Conservation (phyloP, 2,329 filamentous ascomycete genomes). For the Orbilia oligospora region DNA sequence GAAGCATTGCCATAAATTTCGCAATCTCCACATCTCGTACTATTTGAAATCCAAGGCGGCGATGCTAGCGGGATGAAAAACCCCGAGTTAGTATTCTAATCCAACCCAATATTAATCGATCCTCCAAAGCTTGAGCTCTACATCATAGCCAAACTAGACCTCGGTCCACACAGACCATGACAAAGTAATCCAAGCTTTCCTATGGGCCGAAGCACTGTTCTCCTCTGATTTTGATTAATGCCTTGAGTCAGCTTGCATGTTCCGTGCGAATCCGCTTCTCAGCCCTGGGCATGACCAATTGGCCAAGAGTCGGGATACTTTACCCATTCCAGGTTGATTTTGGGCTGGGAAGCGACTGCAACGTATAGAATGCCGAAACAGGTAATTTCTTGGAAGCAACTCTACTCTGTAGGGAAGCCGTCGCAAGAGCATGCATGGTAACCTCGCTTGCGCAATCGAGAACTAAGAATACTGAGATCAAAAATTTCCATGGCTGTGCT, state of each 20-base stretch:
- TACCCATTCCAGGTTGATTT: neutral
- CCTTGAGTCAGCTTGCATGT: conserved; percentile 4
- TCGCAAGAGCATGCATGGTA: neutral
- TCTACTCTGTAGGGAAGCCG: neutral
- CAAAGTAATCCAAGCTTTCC: neutral
- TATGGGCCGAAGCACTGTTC: neutral
- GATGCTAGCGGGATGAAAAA: neutral
- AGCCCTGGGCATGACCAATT: neutral
- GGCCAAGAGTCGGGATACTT: conserved; percentile 7
- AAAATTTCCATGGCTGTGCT: neutral
- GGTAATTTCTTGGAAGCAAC: conserved; percentile 16
- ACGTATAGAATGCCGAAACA: conserved; percentile 4
- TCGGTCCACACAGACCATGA: neutral
- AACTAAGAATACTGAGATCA: neutral
- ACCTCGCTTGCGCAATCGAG: neutral
- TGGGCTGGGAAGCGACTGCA: neutral
- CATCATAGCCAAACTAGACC: neutral
- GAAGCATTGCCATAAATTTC: neutral
- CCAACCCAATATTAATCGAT: conserved; percentile 1
- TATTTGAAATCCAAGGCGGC: conserved; percentile 18
- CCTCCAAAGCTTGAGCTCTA: no score
- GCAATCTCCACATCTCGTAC: neutral
- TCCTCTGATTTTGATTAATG: conserved; percentile 15
- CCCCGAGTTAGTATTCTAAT: conserved; percentile 5
- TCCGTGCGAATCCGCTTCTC: conserved; percentile 7